Conservation (phyloP, 805 yeast genomes). For the Candida jianshihensis region DNA sequence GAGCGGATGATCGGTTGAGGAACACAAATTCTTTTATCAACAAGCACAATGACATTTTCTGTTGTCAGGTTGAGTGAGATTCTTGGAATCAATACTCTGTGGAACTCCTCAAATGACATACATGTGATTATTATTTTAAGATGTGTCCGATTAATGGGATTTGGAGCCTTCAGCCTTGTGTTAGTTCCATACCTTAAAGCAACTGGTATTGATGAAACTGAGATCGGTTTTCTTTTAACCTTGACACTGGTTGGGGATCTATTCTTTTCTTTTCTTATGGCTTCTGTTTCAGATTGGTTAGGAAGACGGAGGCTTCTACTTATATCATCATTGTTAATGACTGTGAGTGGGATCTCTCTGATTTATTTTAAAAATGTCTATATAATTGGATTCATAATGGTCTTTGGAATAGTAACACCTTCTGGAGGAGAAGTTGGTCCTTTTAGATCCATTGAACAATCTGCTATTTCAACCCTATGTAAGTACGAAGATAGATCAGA, state of each 20-base stretch:
- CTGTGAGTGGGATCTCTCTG: slow-evolving; percentile 36
- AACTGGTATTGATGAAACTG: slow-evolving; percentile 33
- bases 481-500: slow-evolving; percentile 39
- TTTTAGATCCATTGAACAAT: slow-evolving; percentile 50
- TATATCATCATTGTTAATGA: slow-evolving; percentile 35
- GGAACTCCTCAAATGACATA: slow-evolving; percentile 22
- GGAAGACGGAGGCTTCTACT: slow-evolving; percentile 39
- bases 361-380: slow-evolving; percentile 26
- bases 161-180: slow-evolving; percentile 30
- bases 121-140: slow-evolving; percentile 24
- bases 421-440: slow-evolving; percentile 57
- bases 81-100: slow-evolving; percentile 19
- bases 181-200: slow-evolving; percentile 39
- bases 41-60: too few species aligned
- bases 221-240: slow-evolving; percentile 44
- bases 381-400: slow-evolving; percentile 31
- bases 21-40: too few species aligned
- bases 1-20: too few species aligned
- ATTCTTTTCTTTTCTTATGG: slow-evolving; percentile 37
- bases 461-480: slow-evolving; percentile 41
- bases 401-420: slow-evolving; percentile 49
- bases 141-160: slow-evolving; percentile 28
- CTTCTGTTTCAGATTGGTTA: slow-evolving; percentile 37
- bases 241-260: slow-evolving; percentile 45
- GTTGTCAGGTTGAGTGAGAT: too few species aligned